Evolutionary conservation across 2,329 filamentous ascomycete species (phyloP), one percentile per base, ranked within the genome.

Genomic region (Fusarium irregulare): DNA sequence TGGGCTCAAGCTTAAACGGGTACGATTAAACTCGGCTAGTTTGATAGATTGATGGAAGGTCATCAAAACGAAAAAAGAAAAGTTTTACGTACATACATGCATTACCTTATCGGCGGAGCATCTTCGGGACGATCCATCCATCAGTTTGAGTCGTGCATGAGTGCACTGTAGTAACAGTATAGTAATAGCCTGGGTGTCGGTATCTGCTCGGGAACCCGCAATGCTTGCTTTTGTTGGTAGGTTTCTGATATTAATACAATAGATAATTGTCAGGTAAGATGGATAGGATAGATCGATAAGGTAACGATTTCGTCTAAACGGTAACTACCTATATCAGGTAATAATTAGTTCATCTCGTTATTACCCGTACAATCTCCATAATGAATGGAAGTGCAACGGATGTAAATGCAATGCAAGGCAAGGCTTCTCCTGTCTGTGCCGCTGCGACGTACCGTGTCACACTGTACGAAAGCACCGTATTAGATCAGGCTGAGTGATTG

Each of bases 41-140:
- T 45, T 46, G 51, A 44, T 27, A 64, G 48, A 49, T 56, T 60
- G 54, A 53, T 64, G 30, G 30, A 58, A 56, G 47, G 55, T 53
- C 50, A 59, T 42, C 34, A 59, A 60, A 60, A 57, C 41, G 28
- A 64, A 66, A 66, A 60, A 58, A 56, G 58, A 54, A 53, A 70
- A 70, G 71, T 71, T 56, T 65, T 70, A 63, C 66, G 64, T 64
- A 61, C 66, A 51, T 64, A 61, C 57, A 59, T 59, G 54, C 40
- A 34, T 48, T 45, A 72, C 64, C 68, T 73, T 68, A 67, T 74
- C 65, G 68, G 72, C 72, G 72, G 72, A 74, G 72, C 64, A 73
- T 74, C 72, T 48, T 74, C 72, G 72, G 72, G 65, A 64, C 64
- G 65, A 68, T 68, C 48, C 59, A 68, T 68, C n/a, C 44, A 51